Conservation (phyloP, 2,329 filamentous ascomycete genomes). For the Coniochaeta ligniaria region DNA sequence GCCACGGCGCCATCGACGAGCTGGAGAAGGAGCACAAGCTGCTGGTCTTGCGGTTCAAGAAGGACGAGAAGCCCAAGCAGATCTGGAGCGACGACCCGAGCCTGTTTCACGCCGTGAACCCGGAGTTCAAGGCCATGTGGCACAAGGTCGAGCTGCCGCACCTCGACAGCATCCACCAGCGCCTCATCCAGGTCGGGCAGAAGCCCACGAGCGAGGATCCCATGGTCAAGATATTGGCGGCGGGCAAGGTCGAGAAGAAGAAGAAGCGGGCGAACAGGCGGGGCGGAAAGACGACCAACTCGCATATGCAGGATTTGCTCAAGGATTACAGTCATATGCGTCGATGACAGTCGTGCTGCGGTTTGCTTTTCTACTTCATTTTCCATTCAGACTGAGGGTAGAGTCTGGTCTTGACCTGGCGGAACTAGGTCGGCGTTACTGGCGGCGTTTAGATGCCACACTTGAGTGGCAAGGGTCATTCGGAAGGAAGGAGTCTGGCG, state of each 20-base stretch:
- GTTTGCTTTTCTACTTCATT: background rate
- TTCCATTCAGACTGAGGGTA: background rate
- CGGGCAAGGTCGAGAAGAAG: slow-evolving; percentile 61
- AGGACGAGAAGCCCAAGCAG: slow-evolving; percentile 78
- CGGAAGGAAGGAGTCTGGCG: background rate
- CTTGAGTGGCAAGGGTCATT: background rate
- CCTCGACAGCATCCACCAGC: slow-evolving; percentile 67
- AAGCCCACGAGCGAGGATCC: slow-evolving; percentile 81
- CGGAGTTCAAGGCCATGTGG: slow-evolving; percentile 81
- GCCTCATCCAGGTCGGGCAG: slow-evolving; percentile 69
- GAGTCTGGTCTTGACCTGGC: background rate
- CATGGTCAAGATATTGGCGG: slow-evolving; percentile 45
- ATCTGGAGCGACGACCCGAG: slow-evolving; percentile 86
- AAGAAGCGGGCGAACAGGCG: slow-evolving; percentile 61
- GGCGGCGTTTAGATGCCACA: background rate
- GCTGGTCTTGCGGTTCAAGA: slow-evolving; percentile 83
- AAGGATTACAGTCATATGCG: slow-evolving; percentile 58
- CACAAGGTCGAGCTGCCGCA: slow-evolving; percentile 70
- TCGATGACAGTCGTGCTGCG: slow-evolving; percentile 19
- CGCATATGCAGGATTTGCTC: slow-evolving; percentile 72
- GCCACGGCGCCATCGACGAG: slow-evolving; percentile 67
- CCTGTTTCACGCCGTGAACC: slow-evolving; percentile 67
- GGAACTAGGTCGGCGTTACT: background rate
- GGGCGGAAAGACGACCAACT: slow-evolving; percentile 77
- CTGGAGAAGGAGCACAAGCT: slow-evolving; percentile 75